A percentile compares a stretch with the other conserved stretches of the same genome.
phyloP scores from a whole-genome alignment of 2,329 filamentous ascomycete genomes.

The Phaeosphaeriaceae sp. region DNA sequence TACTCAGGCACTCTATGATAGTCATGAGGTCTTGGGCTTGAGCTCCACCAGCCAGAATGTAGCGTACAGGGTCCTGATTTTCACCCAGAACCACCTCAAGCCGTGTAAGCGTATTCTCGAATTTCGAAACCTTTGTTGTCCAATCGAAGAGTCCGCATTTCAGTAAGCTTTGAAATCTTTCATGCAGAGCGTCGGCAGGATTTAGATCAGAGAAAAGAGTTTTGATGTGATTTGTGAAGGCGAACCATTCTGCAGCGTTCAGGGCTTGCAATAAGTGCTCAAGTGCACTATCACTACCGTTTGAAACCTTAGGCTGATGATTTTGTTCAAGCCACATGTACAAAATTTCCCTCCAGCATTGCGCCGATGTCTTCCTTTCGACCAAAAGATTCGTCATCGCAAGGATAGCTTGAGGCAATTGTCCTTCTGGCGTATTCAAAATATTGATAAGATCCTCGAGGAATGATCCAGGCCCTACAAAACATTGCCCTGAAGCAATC shows the following conservation, averaged over 20 bases:
- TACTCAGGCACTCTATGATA: constrained; percentile 24
- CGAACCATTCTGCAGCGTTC: constrained; percentile 26
- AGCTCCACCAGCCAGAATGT: constrained; percentile 20
- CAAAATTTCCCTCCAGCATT: constrained; percentile 32
- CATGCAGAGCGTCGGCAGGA: background rate
- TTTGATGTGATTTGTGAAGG: constrained; percentile 27
- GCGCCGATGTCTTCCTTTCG: constrained; percentile 4
- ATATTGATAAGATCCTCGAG: constrained; percentile 15
- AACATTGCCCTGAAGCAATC: constrained; percentile 13
- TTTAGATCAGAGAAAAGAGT: constrained; percentile 16
- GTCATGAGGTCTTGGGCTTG: constrained; percentile 13
- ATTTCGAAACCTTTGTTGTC: constrained; percentile 7
- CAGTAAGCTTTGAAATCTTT: constrained; percentile 3
- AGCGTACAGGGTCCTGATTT: constrained; percentile 12
- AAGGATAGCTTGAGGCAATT: constrained; percentile 21
- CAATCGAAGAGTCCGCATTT: constrained; percentile 6
- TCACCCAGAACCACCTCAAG: constrained; percentile 22
- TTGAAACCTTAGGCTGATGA: background rate
- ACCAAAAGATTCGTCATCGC: constrained; percentile 24
- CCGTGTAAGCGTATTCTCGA: constrained; percentile 15
- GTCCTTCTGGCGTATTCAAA: constrained; percentile 7
- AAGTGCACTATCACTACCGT: constrained; percentile 5
- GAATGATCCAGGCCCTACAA: constrained; percentile 14
- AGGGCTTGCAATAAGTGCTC: constrained; percentile 25
- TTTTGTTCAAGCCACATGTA: constrained; percentile 21